Percentiles rank a stretch among this genome's conserved stretches.
Evolutionary conservation across 805 yeast species (phyloP).

Genomic region (Candida taoyuanica): DNA sequence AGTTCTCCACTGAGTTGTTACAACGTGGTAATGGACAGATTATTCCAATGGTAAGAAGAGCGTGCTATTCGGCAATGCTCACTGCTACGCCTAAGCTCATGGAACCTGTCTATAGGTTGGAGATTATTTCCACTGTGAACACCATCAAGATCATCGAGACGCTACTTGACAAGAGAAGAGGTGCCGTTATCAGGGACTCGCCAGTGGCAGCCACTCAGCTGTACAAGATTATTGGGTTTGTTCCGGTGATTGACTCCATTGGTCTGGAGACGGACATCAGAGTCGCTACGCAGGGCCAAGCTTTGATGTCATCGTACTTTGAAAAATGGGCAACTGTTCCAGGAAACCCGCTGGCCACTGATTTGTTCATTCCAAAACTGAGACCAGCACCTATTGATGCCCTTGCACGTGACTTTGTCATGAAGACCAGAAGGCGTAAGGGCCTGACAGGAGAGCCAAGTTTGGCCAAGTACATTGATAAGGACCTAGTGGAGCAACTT

Average conservation of each 20-base stretch:
- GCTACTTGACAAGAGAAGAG: slow-evolving; percentile 63
- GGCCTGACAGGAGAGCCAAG: slow-evolving; percentile 75
- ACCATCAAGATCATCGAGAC: slow-evolving; percentile 46
- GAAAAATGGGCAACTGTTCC: slow-evolving; percentile 76
- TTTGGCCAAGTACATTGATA: slow-evolving; percentile 62
- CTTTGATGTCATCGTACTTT: slow-evolving; percentile 62
- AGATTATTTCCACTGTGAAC: slow-evolving; percentile 48
- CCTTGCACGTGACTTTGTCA: slow-evolving; percentile 81
- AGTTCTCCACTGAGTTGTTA: slow-evolving; percentile 42
- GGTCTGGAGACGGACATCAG: slow-evolving; percentile 88
- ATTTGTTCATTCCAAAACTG: slow-evolving; percentile 58
- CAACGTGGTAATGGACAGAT: slow-evolving; percentile 63
- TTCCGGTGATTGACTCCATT: slow-evolving; percentile 87
- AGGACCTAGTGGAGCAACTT: slow-evolving; percentile 50
- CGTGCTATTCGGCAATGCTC: slow-evolving; percentile 76
- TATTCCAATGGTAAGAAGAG: slow-evolving; percentile 77
- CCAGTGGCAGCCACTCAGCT: slow-evolving; percentile 75
- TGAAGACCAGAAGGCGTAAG: slow-evolving; percentile 85
- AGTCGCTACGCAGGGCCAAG: slow-evolving; percentile 72
- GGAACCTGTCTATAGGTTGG: slow-evolving; percentile 74
- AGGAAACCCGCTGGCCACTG: slow-evolving; percentile 83
- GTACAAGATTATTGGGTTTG: slow-evolving; percentile 50
- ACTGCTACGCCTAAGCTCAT: slow-evolving; percentile 72
- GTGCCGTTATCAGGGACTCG: slow-evolving; percentile 41
- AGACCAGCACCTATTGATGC: slow-evolving; percentile 68